A percentile compares a stretch with the other conserved stretches of the same genome.
phyloP scores from a whole-genome alignment of 305 asterid genomes.

The Galium porrigens region DNA sequence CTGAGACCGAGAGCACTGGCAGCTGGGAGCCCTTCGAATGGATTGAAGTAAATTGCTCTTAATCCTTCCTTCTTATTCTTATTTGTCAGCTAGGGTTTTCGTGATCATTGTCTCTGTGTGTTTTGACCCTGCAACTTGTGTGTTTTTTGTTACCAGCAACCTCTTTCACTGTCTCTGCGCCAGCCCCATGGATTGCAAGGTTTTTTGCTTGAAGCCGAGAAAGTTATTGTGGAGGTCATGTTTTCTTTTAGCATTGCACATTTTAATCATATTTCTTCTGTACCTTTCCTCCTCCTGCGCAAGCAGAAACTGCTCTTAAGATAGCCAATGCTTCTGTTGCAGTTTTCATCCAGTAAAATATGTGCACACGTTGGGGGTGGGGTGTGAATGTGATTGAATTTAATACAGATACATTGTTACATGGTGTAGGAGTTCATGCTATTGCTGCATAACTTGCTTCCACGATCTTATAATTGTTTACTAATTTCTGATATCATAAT shows the following conservation, averaged over 20 bases:
- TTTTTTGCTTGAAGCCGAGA: conserved; percentile 56
- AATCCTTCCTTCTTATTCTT: not conserved
- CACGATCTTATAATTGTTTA: not conserved
- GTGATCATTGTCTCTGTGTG: not conserved
- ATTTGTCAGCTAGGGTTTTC: conserved; percentile 18
- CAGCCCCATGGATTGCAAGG: conserved; percentile 46
- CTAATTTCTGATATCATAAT: not conserved
- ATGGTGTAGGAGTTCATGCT: not conserved
- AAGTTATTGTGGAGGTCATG: conserved; percentile 59
- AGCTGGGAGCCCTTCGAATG: conserved; percentile 92
- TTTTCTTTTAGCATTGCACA: not conserved
- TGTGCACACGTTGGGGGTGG: too few species aligned
- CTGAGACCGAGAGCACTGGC: conserved; percentile 60
- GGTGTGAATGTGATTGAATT: too few species aligned
- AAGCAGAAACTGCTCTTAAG: not conserved
- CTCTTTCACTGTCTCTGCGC: conserved; percentile 54
- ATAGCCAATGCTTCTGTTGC: not conserved
- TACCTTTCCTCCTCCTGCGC: not conserved
- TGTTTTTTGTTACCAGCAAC: conserved; percentile 28
- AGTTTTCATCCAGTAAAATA: too few species aligned
- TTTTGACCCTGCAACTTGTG: conserved; percentile 1
- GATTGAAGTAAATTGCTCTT: conserved; percentile 50
- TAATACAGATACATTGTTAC: not conserved
- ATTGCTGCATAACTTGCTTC: not conserved
- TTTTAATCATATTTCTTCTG: not conserved